Evolutionary conservation across 768 basidiomycete genomes (phyloP), one percentile per base, ranked within the genome.

Genomic region (Roridomyces roridus): DNA sequence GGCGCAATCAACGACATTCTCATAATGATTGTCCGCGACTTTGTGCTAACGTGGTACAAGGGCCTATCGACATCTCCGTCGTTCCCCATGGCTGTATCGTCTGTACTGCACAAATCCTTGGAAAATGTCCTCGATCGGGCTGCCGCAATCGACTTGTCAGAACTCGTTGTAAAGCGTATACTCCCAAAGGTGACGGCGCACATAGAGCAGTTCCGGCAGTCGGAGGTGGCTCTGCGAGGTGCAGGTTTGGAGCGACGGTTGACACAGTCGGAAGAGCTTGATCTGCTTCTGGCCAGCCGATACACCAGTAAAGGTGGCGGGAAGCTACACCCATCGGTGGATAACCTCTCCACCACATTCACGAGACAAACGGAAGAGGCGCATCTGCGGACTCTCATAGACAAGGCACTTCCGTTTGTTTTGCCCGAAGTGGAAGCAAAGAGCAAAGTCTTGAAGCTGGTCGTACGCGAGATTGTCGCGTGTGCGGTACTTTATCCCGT

Each of bases 181-280:
- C 70, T 98, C 18, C 96, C 96, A n/a, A 89, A 87, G 66, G 77
- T 98, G 44, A 97, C 93, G 0, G 78, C 85, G 2, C 96, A 98
- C 68, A 81, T 98, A 31, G 92, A 96, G 55, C 91, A 88, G 60
- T 98, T 92, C 68, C 88, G 92, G 23, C 86, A 93, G 64, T 94
- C 96, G 24, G 96, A 98, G 71, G 78, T 92, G 42, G 87, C 90
- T 1, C 76, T 94, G 28, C 87, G 93, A 18, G 92, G 93, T 37
- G 90, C 90, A 5, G 89, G 86, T 4, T 74, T 95, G 48, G 90
- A 93, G 68, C 85, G 92, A 25, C 85, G 84, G 57, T 76, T 95
- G 49, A 94, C 93, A 1, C 91, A 94, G 70, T 94, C 92, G 2
- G 93, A 94, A 68, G 94, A 95, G 65, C 80, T 95, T 6, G 94